A percentile compares a stretch with the other conserved stretches of the same genome.
These are phyloP conservation scores for Pezicula radicicola DNA, from an alignment of 2,329 filamentous ascomycete genomes.

Conservation along the genomic window DNA sequence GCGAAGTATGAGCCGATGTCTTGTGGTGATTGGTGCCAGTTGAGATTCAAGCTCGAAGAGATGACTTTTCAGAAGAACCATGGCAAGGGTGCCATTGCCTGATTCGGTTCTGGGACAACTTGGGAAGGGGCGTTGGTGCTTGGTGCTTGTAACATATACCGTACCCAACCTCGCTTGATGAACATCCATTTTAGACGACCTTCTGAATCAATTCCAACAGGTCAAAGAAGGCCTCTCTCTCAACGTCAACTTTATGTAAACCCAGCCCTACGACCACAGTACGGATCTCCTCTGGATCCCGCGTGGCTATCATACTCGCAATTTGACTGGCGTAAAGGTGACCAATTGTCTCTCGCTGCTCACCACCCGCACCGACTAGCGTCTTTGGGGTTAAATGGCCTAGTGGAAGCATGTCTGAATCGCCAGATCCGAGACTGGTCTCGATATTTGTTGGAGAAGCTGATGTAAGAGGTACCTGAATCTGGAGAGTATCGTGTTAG, in stretches of 20 bases:
- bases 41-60: conserved; percentile 25
- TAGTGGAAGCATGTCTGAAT: conserved; percentile 60
- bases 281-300: conserved; percentile 61
- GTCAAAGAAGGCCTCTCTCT: conserved; percentile 59
- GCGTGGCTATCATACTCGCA: conserved; percentile 72
- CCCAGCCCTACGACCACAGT: conserved; percentile 62
- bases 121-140: background rate
- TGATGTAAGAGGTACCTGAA: conserved; percentile 75
- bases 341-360: conserved; percentile 76
- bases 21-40: conserved; percentile 40
- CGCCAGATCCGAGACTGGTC: conserved; percentile 38
- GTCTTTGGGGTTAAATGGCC: conserved; percentile 83
- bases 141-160: background rate
- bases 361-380: conserved; percentile 77
- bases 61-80: conserved; percentile 22
- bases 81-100: conserved; percentile 12
- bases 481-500: conserved; percentile 38
- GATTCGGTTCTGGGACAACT: background rate
- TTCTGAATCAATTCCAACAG: conserved; percentile 60
- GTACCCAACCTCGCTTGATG: background rate
- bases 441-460: conserved; percentile 59
- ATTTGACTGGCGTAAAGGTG: conserved; percentile 90
- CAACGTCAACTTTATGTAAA: conserved; percentile 41
- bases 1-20: conserved; percentile 49
- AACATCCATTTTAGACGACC: conserved; percentile 31